phyloP scores from a whole-genome alignment of 306 rosid species.

The Prunus mira region DNA sequence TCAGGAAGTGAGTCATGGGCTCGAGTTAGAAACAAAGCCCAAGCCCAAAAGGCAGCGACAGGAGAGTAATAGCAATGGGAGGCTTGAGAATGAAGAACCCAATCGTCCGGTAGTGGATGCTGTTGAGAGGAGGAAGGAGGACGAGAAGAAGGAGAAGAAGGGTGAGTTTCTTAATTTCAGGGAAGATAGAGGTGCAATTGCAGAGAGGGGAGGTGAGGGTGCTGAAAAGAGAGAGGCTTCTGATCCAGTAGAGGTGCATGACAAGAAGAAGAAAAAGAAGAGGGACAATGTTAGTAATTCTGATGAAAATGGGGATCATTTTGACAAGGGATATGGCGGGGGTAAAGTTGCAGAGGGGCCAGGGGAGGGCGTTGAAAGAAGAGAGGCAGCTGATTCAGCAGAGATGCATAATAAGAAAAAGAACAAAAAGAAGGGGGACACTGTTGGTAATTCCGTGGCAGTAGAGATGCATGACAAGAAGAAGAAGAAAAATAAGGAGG shows the following conservation, averaged over 20 bases:
- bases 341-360: conserved; percentile 5
- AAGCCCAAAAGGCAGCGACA: conserved; percentile 6
- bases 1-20: conserved; percentile 9
- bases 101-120: neutral
- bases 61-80: no score
- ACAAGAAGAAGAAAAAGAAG: conserved; percentile 18
- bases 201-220: neutral
- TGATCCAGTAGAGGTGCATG: neutral
- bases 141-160: conserved; percentile 6
- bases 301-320: neutral
- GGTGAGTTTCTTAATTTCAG: neutral
- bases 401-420: neutral
- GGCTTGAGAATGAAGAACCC: no score
- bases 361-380: neutral
- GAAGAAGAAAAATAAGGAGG: conserved; percentile 9
- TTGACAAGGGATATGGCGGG: neutral
- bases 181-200: neutral
- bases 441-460: neutral
- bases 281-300: neutral
- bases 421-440: conserved; percentile 3
- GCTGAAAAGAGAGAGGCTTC: neutral
- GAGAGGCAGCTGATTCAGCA: neutral
- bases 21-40: neutral
- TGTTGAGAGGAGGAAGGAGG: no score
- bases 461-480: neutral